phyloP scores from a whole-genome alignment of 352 stramenopile genomes.

The Globisporangium ultimum region DNA sequence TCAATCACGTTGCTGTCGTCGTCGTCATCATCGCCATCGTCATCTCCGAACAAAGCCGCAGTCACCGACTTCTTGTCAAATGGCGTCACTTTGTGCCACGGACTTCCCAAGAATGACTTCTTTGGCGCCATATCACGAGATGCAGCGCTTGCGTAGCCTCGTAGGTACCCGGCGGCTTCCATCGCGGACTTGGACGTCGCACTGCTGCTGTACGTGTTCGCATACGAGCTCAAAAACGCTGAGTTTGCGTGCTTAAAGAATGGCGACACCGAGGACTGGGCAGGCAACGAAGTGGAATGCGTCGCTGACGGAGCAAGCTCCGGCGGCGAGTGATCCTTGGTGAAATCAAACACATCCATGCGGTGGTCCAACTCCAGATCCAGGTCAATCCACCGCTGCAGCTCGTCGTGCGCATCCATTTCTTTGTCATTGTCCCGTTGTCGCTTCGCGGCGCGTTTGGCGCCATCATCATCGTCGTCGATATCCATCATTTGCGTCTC shows the following conservation, averaged over 20 bases:
- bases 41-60: slow-evolving; percentile 44
- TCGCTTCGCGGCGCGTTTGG: slow-evolving; percentile 11
- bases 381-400: slow-evolving; percentile 62
- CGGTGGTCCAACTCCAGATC: slow-evolving; percentile 53
- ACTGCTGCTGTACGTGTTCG: slow-evolving; percentile 18
- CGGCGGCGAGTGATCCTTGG: slow-evolving; percentile 7
- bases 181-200: slow-evolving; percentile 7
- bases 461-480: slow-evolving; percentile 1
- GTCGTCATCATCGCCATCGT: slow-evolving; percentile 32
- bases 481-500: slow-evolving; percentile 5
- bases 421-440: slow-evolving; percentile 22
- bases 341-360: slow-evolving; percentile 58
- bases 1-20: slow-evolving; percentile 18
- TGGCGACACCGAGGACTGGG: slow-evolving; percentile 1
- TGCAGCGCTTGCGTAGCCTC: slow-evolving; percentile 8
- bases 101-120: slow-evolving; percentile 10
- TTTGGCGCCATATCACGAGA: slow-evolving; percentile 9
- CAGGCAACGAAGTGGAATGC: slow-evolving; percentile 3
- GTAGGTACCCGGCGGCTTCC: slow-evolving; percentile 13
- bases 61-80: slow-evolving; percentile 48
- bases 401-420: slow-evolving; percentile 46
- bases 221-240: slow-evolving; percentile 8
- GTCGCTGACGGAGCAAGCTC: background rate
- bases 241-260: slow-evolving; percentile 6
- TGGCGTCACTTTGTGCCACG: slow-evolving; percentile 19